Evolutionary conservation across 164 flowering plant species (phyloP), one percentile per base, ranked within the genome.

Genomic region (Umbellularia californica): DNA sequence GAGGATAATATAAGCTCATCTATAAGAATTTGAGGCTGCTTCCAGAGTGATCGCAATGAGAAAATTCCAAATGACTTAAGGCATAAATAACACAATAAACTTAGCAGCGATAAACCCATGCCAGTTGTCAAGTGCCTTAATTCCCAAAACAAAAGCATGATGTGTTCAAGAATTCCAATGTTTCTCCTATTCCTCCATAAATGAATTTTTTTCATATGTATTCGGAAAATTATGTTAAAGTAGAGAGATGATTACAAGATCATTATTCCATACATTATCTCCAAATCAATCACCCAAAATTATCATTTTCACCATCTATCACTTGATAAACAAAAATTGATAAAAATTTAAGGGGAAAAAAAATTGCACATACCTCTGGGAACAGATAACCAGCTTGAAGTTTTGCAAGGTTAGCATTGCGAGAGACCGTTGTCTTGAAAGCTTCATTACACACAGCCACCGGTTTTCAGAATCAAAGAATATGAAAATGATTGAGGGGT

Each of bases 341-440:
- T 3, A 17, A 41, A 41, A 41, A 41, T 7, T 41, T 9, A 41
- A 9, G 47, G 2, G 1, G 9, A 41, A 7, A 55, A 13, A 55
- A 55, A 1, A 55, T 2, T 55, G 60, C n/a, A 14, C 86, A 51
- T 5, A 94, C 98, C 98, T 94, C 97, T 20, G 98, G 98, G 76
- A 94, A 92, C 50, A 94, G 83, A 83, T 94, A 94, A 63, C 98
- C 98, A 70, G 98, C 97, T 84, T 94, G 97, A 77, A 94, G 97
- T 76, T 94, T 94, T 60, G 81, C 88, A 82, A 94, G 83, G 79
- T 94, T 91, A 71, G 77, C 92, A 87, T 92, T 94, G 71, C 98
- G 97, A 60, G 94, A 82, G 51, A 94, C 98, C 80, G 83, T 86
- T 19, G 94, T 94, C 75, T 72, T 91, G 87, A 83, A 88, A 64